Base-by-base conservation (phyloP, 2,329 filamentous ascomycete genomes). In the Fusarium chlamydosporum region DNA sequence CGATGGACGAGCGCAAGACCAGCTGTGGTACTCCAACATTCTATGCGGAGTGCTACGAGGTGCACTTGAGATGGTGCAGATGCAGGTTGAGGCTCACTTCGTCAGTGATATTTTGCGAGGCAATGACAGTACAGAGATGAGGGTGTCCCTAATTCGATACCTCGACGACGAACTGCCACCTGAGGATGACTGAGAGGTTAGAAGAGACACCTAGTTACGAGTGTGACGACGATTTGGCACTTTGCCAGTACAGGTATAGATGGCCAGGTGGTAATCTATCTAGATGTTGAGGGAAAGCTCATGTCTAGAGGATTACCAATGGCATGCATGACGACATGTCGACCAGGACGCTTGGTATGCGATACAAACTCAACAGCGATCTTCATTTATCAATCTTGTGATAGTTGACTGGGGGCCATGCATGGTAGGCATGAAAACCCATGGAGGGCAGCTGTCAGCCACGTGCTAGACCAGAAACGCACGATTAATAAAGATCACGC, bases 11-110 rank as follows among this genome's bases (percentile, higher is more conserved):
- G 93, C 96, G 5, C 96, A 99, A 80, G 94, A 97, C 76, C 95
- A 98, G 82, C 84, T 99, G 38, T 99, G 96, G 96, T 99, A 96
- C 80, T 97, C 94, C 7, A 99, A 98, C 80, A 96, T 99, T 59
- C 86, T 98, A 42, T 97, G 96, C 74, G 96, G 96, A 42, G 92
- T 99, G 42, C 83, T 99, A 65, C 86, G 96, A 72, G 96, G 96
- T 15, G 91, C 95, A 2, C 80, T 99, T 61, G 96, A 99, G 80
- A 99, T 99, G 96, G 95, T 98, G 76, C 95, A 98, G 86, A 97
- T 98, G 93, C 96, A 98, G 80, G 94, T 98, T 6, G 95, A 99
- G 78, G 93, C 93, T 46, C 94, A 97, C 77, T 99, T 98, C 78
- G 92, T 97, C 75, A 97, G 93, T 78, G 96, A 99, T 79, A 87